Evolutionary conservation across 192 early-diverging fungal species (phyloP).

Genomic region (Podochytrium sp.): DNA sequence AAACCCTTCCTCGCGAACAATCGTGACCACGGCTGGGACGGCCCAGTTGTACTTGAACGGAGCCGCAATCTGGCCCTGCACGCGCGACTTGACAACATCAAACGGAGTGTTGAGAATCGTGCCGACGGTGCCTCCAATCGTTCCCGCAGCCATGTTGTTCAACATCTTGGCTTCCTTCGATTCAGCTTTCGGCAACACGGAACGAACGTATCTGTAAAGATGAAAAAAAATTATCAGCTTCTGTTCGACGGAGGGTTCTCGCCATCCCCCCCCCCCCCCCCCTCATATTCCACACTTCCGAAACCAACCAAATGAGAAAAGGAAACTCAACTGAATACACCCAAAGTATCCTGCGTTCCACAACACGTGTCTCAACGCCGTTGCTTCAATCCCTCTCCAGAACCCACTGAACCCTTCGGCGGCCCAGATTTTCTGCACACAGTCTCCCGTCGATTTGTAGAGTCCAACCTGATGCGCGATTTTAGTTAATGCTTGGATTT

Average conservation of each 20-base stretch:
- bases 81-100: constrained; percentile 96
- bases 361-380: constrained; percentile 88
- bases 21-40: constrained; percentile 72
- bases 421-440: constrained; percentile 77
- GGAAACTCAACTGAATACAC: constrained; percentile 40
- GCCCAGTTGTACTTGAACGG: constrained; percentile 90
- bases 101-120: constrained; percentile 93
- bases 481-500: neutral
- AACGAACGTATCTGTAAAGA: constrained; percentile 52
- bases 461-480: constrained; percentile 65
- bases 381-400: constrained; percentile 91
- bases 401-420: constrained; percentile 82
- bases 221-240: constrained; percentile 63
- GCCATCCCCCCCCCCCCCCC: too few species aligned
- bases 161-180: constrained; percentile 75
- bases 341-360: constrained; percentile 99
- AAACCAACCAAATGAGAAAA: too few species aligned
- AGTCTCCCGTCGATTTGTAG: constrained; percentile 82
- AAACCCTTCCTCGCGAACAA: constrained; percentile 87
- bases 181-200: constrained; percentile 78
- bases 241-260: too few species aligned
- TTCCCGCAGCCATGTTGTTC: constrained; percentile 89
- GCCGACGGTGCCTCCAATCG: constrained; percentile 90
- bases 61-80: constrained; percentile 81
- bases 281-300: too few species aligned